These are phyloP conservation scores for Russula sp. DNA, from an alignment of 768 basidiomycete species.

Conservation along the genomic window DNA sequence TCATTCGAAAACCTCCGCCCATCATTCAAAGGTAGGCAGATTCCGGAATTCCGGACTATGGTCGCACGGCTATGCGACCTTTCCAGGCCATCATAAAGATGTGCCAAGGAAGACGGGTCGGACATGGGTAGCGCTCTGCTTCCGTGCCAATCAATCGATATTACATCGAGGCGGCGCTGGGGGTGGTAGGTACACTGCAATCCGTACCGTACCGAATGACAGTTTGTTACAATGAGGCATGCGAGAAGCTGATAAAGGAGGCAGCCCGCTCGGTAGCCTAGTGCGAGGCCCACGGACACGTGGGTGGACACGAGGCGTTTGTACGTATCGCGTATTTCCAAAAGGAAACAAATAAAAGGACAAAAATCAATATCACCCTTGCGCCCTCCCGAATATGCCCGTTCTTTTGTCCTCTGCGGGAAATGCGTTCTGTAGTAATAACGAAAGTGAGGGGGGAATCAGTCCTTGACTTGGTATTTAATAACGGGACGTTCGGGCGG, in stretches of 20 bases:
- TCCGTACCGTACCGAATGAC: background rate
- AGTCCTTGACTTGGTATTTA: background rate
- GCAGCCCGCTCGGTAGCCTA: too few relatives aligned
- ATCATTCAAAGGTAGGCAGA: conserved; percentile 3
- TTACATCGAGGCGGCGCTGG: background rate
- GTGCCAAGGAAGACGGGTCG: background rate
- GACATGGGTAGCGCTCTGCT: background rate
- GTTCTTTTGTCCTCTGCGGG: conserved; percentile 4
- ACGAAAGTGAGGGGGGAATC: background rate
- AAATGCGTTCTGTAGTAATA: too few relatives aligned
- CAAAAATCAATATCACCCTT: background rate
- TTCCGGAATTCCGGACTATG: background rate
- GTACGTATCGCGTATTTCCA: conserved; percentile 5
- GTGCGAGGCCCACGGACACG: conserved; percentile 18
- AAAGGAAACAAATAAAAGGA: conserved; percentile 4
- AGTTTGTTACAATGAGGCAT: conserved; percentile 4
- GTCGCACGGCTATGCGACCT: background rate
- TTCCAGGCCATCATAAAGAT: too few relatives aligned
- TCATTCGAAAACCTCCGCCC: conserved; percentile 1
- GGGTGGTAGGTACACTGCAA: background rate
- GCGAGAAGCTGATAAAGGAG: background rate
- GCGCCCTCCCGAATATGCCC: conserved; percentile 1
- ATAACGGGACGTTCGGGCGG: background rate
- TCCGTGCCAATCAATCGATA: conserved; percentile 7
- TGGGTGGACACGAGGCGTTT: conserved; percentile 21